Conservation (phyloP, 768 basidiomycete species). For the Roridomyces roridus region DNA sequence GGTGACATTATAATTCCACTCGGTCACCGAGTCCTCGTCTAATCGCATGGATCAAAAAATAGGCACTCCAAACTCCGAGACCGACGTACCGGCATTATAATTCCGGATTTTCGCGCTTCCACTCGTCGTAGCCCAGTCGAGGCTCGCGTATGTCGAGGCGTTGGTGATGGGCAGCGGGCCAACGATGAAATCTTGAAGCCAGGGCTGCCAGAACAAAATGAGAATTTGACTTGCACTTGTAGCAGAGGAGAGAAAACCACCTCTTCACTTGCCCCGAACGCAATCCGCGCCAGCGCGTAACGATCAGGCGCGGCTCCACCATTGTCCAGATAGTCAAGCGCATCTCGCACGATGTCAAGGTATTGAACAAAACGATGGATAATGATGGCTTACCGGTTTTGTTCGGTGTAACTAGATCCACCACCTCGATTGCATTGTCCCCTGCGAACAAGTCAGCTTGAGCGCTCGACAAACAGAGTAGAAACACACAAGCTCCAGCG, state of each 20-base stretch:
- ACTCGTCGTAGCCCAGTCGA: slow-evolving; percentile 28
- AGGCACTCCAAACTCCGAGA: not conserved
- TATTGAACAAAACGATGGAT: not conserved
- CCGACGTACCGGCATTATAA: slow-evolving; percentile 20
- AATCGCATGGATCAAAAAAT: not conserved
- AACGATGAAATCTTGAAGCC: slow-evolving; percentile 24
- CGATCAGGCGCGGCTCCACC: slow-evolving; percentile 12
- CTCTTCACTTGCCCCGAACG: slow-evolving; percentile 25
- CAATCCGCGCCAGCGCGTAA: slow-evolving; percentile 25
- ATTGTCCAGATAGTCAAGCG: slow-evolving; percentile 24
- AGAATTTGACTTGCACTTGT: no score
- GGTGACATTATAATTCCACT: slow-evolving; percentile 21
- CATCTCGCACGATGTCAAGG: slow-evolving; percentile 15
- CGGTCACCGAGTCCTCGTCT: slow-evolving; percentile 11
- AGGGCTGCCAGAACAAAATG: slow-evolving; percentile 14
- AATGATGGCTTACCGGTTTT: slow-evolving; percentile 21
- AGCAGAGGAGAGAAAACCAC: not conserved
- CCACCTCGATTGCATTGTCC: slow-evolving; percentile 28
- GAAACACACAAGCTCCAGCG: slow-evolving; percentile 18
- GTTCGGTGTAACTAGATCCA: slow-evolving; percentile 27
- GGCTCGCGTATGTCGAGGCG: slow-evolving; percentile 18
- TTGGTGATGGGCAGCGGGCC: slow-evolving; percentile 28
- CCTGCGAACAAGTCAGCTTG: slow-evolving; percentile 6
- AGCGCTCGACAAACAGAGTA: not conserved
- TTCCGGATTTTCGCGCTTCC: slow-evolving; percentile 27